Base-by-base conservation (phyloP, 2,329 filamentous ascomycete genomes). In the Sarocladium strictum region DNA sequence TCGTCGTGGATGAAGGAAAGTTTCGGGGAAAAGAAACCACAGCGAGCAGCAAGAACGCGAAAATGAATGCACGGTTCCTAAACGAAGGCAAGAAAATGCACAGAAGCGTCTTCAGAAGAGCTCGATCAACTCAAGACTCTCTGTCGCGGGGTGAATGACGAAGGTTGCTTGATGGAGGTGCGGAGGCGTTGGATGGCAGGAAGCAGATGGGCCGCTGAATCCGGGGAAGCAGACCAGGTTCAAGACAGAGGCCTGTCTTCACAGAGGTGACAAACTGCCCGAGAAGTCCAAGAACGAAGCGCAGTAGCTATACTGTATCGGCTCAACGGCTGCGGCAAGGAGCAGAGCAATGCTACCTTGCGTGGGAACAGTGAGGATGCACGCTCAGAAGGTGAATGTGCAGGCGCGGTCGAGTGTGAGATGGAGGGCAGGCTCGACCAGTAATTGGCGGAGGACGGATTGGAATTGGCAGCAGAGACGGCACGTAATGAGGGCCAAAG, bases 341-440 rank as follows among this genome's bases (percentile, higher is more conserved):
- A 35, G 47, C 15, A 40, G n/a, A 37, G 32, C 32, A 53, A 38
- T 38, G 33, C 50, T 40, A 40, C 32, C 26, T 19, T 38, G 50
- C 15, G 19, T 23, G 27, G 19, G 7, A 14, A 19, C 33, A 27
- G 23, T 17, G 33, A 53, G 33, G 19, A 53, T 32, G 45, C 15
- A 40, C 11, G 19, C 50, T 38, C 19, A 23, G 29, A n/a, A 21
- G 9, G 47, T 35, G 47, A 4, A 29, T 29, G 43, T 35, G 26
- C 23, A 35, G 26, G 27, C 27, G 27, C 17, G 33, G n/a, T 14
- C 32, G 33, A 40, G 35, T 23, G 4, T 53, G 50, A 6, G 33
- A 53, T 60, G 64, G 65, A 64, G 66, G 65, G 66, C 58, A 65
- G 63, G 55, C 54, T 58, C 57, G 60, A 60, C 51, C 58, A 58